phyloP scores from a whole-genome alignment of 2,329 filamentous ascomycete genomes.

The Cladophialophora carrionii region DNA sequence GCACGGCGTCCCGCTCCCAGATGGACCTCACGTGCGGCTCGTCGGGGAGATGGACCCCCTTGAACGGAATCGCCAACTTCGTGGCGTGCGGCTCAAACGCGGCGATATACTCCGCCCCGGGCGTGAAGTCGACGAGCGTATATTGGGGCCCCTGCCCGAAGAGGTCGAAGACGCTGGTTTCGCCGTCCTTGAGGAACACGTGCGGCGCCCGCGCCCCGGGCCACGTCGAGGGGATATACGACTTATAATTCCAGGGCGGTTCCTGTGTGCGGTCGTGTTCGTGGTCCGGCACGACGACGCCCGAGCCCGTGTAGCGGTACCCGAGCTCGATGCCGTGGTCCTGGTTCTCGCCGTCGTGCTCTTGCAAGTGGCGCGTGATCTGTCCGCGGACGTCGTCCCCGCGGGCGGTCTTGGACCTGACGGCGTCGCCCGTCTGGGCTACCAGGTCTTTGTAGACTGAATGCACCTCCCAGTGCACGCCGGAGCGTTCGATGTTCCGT shows the following conservation, averaged over 20 bases:
- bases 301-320: constrained; percentile 35
- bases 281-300: constrained; percentile 28
- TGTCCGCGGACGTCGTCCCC: constrained; percentile 11
- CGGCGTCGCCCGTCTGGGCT: constrained; percentile 5
- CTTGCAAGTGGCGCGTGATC: constrained; percentile 13
- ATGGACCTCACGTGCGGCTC: constrained; percentile 37
- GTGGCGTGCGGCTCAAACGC: constrained; percentile 15
- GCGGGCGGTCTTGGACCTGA: constrained; percentile 5
- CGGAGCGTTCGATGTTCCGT: constrained; percentile 39
- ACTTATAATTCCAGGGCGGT: constrained; percentile 28
- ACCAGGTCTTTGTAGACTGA: constrained; percentile 14
- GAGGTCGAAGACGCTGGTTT: constrained; percentile 40
- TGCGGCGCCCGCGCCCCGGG: constrained; percentile 43
- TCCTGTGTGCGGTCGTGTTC: constrained; percentile 19
- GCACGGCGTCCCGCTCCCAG: constrained; percentile 40
- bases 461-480: constrained; percentile 24
- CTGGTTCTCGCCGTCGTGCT: constrained; percentile 30
- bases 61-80: constrained; percentile 33
- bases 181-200: constrained; percentile 41
- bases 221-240: constrained; percentile 41
- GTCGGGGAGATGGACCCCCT: constrained; percentile 25
- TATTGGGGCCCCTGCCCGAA: constrained; percentile 35
- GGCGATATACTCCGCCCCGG: constrained; percentile 1
- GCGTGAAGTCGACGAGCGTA: constrained; percentile 34
- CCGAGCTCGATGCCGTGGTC: constrained; percentile 39